Percentiles rank a stretch among this genome's conserved stretches.
These are phyloP conservation scores for Flaveria bidentis DNA, from an alignment of 129 eudicot genomes.

Conservation along the genomic window DNA sequence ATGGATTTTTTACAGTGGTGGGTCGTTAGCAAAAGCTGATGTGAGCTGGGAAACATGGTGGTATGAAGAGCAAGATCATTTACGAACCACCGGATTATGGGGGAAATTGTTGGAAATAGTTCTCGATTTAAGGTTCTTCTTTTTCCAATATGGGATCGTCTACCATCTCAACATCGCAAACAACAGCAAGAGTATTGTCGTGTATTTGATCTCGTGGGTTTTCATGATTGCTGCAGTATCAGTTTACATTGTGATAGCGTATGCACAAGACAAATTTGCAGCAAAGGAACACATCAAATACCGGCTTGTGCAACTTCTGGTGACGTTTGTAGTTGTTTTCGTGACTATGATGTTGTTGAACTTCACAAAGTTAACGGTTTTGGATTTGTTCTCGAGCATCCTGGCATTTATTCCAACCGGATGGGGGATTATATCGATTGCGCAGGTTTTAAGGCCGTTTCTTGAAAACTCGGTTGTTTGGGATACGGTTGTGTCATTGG, in stretches of 20 bases:
- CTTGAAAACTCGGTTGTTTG: slow-evolving; percentile 67
- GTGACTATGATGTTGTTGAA: slow-evolving; percentile 52
- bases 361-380: slow-evolving; percentile 45
- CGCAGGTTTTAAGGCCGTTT: slow-evolving; percentile 87
- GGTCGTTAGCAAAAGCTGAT: slow-evolving; percentile 71
- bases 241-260: slow-evolving; percentile 60
- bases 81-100: slow-evolving; percentile 84
- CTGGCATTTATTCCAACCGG: slow-evolving; percentile 93
- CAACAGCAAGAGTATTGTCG: slow-evolving; percentile 53
- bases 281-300: slow-evolving; percentile 67
- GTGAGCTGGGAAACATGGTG: slow-evolving; percentile 97
- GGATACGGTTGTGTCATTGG: slow-evolving; percentile 82
- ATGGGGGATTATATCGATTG: slow-evolving; percentile 82
- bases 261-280: slow-evolving; percentile 71
- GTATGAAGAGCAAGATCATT: slow-evolving; percentile 95
- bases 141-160: slow-evolving; percentile 89
- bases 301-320: slow-evolving; percentile 67
- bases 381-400: slow-evolving; percentile 63
- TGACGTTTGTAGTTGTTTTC: slow-evolving; percentile 44
- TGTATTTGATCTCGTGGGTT: slow-evolving; percentile 80
- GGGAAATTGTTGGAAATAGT: slow-evolving; percentile 81
- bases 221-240: slow-evolving; percentile 49
- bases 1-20: slow-evolving; percentile 74
- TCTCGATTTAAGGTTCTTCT: slow-evolving; percentile 78
- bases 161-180: slow-evolving; percentile 68